Evolutionary conservation across 73 alveolate genomes (phyloP).

Genomic region (Paramecium caudatum): DNA sequence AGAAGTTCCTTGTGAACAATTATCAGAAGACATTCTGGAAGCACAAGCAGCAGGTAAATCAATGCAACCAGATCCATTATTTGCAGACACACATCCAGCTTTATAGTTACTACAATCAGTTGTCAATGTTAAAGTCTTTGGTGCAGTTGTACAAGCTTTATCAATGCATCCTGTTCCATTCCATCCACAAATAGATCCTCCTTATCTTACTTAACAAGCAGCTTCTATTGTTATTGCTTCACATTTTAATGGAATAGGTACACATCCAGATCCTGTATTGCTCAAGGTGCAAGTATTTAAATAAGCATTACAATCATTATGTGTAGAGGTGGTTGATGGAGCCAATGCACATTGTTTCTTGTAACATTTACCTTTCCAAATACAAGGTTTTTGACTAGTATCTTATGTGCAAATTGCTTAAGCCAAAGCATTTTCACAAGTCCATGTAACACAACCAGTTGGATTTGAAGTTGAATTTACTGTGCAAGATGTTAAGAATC

Average conservation of each 20-base stretch:
- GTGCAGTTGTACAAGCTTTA: background rate
- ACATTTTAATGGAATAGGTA: background rate
- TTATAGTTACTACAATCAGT: background rate
- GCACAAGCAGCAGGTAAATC: background rate
- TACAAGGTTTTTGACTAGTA: background rate
- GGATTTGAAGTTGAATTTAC: background rate
- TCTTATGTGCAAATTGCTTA: background rate
- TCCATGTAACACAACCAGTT: constrained; percentile 28
- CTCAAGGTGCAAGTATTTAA: background rate
- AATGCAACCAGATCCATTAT: constrained; percentile 10
- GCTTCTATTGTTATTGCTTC: background rate
- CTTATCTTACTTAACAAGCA: background rate
- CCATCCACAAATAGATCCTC: background rate
- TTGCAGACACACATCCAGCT: background rate
- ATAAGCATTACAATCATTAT: background rate
- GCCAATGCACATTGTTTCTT: constrained; percentile 12
- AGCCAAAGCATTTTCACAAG: constrained; percentile 25
- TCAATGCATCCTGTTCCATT: background rate
- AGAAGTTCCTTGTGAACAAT: background rate
- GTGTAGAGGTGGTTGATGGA: background rate
- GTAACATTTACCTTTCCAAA: constrained; percentile 47
- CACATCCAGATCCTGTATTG: constrained; percentile 10
- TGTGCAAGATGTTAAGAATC: constrained; percentile 47
- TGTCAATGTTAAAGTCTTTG: background rate
- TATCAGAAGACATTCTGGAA: background rate